Conservation (phyloP, 2,329 filamentous ascomycete species). For the Ophiostoma sp. region DNA sequence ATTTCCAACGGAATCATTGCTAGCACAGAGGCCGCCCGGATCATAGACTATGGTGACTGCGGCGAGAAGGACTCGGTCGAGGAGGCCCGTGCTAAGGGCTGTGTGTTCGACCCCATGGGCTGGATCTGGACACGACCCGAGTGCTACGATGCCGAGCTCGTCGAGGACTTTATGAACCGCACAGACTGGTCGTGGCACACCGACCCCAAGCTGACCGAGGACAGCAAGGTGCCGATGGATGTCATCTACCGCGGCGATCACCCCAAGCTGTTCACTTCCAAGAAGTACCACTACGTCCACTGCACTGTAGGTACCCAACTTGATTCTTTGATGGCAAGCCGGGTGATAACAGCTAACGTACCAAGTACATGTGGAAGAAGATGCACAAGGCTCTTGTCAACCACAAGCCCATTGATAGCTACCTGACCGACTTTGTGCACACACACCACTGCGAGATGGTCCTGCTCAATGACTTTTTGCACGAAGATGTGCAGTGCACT, state of each 20-base stretch:
- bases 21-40: not conserved
- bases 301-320: not conserved
- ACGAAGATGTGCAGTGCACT: slow-evolving; percentile 24
- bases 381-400: slow-evolving; percentile 26
- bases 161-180: slow-evolving; percentile 25
- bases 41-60: slow-evolving; percentile 25
- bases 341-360: not conserved
- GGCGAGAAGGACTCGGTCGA: slow-evolving; percentile 21
- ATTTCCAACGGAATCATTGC: not conserved
- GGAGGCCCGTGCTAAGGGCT: slow-evolving; percentile 26
- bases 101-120: slow-evolving; percentile 26
- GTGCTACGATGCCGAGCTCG: slow-evolving; percentile 26
- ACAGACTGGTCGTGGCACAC: slow-evolving; percentile 26
- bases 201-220: slow-evolving; percentile 23
- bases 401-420: slow-evolving; percentile 25
- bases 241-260: slow-evolving; percentile 23
- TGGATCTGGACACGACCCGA: slow-evolving; percentile 27
- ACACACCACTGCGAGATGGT: slow-evolving; percentile 25
- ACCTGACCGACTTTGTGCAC: slow-evolving; percentile 23
- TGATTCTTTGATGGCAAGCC: not conserved
- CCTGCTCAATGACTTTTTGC: slow-evolving; percentile 23
- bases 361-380: slow-evolving; percentile 26
- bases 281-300: slow-evolving; percentile 19
- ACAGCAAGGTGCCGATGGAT: slow-evolving; percentile 22
- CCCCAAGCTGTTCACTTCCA: slow-evolving; percentile 22